phyloP scores from a whole-genome alignment of 768 basidiomycete genomes.

The Leccinum rimulosum region DNA sequence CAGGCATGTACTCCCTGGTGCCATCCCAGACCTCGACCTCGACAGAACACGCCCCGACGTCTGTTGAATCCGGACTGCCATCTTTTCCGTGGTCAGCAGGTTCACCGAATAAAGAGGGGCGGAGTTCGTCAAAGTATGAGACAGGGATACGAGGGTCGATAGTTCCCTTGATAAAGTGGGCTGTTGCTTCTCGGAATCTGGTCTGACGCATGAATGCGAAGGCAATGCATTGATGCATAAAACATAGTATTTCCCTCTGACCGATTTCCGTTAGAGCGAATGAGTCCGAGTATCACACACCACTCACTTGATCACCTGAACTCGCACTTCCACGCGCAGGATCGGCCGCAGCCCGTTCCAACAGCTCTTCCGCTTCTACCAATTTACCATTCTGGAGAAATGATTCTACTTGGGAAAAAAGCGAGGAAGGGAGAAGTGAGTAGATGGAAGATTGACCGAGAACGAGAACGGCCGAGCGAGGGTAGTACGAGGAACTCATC shows the following conservation, averaged over 20 bases:
- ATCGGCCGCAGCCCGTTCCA: slow-evolving; percentile 51
- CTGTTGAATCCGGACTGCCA: neutral
- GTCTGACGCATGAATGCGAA: slow-evolving; percentile 78
- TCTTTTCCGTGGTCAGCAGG: neutral
- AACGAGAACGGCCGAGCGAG: slow-evolving; percentile 67
- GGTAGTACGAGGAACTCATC: slow-evolving; percentile 43
- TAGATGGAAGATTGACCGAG: slow-evolving; percentile 58
- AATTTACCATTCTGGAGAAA: slow-evolving; percentile 63
- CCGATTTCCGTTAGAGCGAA: slow-evolving; percentile 8
- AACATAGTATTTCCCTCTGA: slow-evolving; percentile 66
- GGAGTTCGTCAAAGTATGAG: slow-evolving; percentile 76
- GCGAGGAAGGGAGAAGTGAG: slow-evolving; percentile 67
- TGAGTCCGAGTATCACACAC: neutral
- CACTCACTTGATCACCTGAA: slow-evolving; percentile 11
- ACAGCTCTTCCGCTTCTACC: slow-evolving; percentile 60
- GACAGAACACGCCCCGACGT: slow-evolving; percentile 37
- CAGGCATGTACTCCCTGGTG: slow-evolving; percentile 66
- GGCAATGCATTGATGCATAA: slow-evolving; percentile 80
- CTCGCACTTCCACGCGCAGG: slow-evolving; percentile 9
- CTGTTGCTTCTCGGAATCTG: slow-evolving; percentile 79
- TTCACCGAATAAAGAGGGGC: slow-evolving; percentile 54
- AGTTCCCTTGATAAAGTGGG: slow-evolving; percentile 72
- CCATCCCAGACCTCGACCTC: slow-evolving; percentile 72
- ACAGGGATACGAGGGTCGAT: slow-evolving; percentile 83
- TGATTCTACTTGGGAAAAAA: slow-evolving; percentile 70